phyloP scores from a whole-genome alignment of 768 basidiomycete species.

The Paxillus rubicundulus region DNA sequence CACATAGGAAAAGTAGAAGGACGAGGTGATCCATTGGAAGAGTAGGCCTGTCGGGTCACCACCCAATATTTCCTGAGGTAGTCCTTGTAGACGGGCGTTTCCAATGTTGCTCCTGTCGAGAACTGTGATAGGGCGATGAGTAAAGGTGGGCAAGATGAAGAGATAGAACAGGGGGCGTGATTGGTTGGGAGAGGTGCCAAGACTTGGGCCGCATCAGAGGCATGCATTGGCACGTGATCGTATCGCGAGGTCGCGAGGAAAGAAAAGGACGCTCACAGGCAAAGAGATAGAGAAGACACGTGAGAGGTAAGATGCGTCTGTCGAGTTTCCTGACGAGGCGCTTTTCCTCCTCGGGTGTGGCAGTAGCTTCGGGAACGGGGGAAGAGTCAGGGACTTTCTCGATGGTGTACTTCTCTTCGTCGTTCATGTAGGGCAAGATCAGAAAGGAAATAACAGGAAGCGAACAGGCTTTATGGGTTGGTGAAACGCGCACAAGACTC shows the following conservation, averaged over 20 bases:
- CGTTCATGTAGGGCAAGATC: constrained; percentile 7
- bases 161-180: background rate
- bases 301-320: constrained; percentile 43
- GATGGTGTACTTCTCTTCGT: constrained; percentile 16
- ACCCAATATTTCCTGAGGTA: constrained; percentile 59
- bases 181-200: background rate
- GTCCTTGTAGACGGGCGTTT: constrained; percentile 75
- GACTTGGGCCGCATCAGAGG: too few species aligned
- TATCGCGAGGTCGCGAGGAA: too few species aligned
- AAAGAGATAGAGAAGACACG: constrained; percentile 71
- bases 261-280: constrained; percentile 51
- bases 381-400: background rate
- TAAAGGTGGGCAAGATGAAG: background rate
- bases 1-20: constrained; percentile 79
- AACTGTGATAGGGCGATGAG: constrained; percentile 25
- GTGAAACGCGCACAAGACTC: too few species aligned
- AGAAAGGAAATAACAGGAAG: background rate
- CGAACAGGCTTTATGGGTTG: background rate
- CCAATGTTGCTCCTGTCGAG: constrained; percentile 77
- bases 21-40: constrained; percentile 74
- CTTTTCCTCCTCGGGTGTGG: constrained; percentile 34
- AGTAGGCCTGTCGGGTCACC: constrained; percentile 65
- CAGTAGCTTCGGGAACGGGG: constrained; percentile 8
- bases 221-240: too few species aligned
- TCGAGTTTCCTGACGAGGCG: constrained; percentile 39